Percentiles rank a stretch among this genome's conserved stretches.
These are phyloP conservation scores for Dryas alaskensis DNA, from an alignment of 306 rosid species.

Conservation along the genomic window DNA sequence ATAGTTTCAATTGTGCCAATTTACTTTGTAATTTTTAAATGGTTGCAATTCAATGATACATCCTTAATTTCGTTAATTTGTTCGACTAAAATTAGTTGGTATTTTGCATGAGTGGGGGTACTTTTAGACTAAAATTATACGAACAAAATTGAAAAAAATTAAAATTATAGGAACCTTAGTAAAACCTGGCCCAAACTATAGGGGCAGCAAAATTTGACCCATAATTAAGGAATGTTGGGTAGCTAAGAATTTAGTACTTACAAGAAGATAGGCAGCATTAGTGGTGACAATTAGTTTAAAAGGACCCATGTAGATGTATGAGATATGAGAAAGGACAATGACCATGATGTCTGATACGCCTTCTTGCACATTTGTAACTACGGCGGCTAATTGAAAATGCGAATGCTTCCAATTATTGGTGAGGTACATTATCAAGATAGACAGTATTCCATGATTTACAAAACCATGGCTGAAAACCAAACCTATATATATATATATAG, in stretches of 20 bases:
- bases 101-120: too few species aligned
- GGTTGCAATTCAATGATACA: too few species aligned
- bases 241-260: neutral
- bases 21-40: too few species aligned
- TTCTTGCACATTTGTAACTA: neutral
- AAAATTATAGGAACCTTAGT: neutral
- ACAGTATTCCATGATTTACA: neutral
- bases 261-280: neutral
- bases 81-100: too few species aligned
- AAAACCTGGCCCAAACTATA: neutral
- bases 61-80: too few species aligned
- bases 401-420: neutral
- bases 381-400: neutral
- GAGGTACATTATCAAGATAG: neutral
- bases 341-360: neutral
- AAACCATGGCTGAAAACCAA: neutral
- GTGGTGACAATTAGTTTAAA: neutral
- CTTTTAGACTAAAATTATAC: too few species aligned
- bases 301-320: neutral
- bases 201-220: too few species aligned
- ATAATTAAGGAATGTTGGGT: too few species aligned
- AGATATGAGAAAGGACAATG: neutral
- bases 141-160: too few species aligned
- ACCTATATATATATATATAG: neutral
- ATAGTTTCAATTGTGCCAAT: too few species aligned